These are phyloP conservation scores for Lepidopterella palustris DNA, from an alignment of 495 filamentous ascomycete species.

Conservation along the genomic window DNA sequence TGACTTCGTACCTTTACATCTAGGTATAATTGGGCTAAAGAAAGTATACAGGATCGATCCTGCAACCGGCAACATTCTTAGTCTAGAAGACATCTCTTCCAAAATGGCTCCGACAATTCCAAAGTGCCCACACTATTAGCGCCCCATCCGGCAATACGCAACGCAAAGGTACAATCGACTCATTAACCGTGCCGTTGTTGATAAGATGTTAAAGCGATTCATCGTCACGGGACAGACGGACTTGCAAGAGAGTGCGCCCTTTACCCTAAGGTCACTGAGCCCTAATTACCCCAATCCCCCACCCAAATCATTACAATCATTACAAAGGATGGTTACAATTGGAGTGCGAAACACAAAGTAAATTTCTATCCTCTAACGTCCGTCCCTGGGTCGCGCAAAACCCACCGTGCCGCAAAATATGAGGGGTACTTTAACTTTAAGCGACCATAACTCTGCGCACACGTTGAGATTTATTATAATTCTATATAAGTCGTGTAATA, in stretches of 20 bases:
- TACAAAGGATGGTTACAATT: no score
- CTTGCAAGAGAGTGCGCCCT: no score
- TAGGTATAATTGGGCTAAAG: no score
- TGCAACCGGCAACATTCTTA: no score
- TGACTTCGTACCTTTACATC: no score
- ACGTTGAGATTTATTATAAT: conserved; percentile 23
- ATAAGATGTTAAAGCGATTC: conserved; percentile 64
- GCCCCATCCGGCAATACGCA: conserved; percentile 46
- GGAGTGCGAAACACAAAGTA: no score
- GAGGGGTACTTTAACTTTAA: conserved; percentile 31
- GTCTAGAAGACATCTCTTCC: conserved; percentile 37
- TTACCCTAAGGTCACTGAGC: no score
- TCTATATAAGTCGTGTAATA: conserved; percentile 21
- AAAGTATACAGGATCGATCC: no score
- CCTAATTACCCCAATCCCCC: no score
- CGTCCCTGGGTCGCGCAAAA: conserved; percentile 29
- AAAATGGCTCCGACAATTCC: conserved; percentile 49
- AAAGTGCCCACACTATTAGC: conserved; percentile 60
- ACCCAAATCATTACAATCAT: no score
- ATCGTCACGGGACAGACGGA: conserved; percentile 45
- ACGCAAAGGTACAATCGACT: conserved; percentile 62
- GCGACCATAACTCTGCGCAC: conserved; percentile 6
- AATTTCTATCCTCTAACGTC: no score
- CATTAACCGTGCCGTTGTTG: conserved; percentile 54
- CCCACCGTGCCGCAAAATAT: conserved; percentile 19